Conservation (phyloP, 1,139 yeast genomes). For the Yamadazyma trypodendri region DNA sequence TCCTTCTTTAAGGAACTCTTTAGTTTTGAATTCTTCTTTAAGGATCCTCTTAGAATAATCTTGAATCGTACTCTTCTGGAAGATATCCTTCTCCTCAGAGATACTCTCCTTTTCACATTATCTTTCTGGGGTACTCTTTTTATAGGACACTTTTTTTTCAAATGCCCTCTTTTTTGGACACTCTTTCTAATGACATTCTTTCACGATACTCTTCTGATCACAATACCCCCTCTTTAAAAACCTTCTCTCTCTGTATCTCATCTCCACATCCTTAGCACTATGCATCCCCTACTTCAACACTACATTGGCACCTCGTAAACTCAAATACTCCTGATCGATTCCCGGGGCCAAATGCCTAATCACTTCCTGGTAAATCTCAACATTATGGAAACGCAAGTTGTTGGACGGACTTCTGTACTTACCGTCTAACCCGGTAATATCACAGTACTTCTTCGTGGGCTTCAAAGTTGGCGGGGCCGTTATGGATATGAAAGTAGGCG, state of each 20-base stretch:
- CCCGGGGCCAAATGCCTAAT: slow-evolving; percentile 83
- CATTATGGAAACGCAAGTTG: slow-evolving; percentile 76
- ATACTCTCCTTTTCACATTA: background rate
- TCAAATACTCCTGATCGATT: slow-evolving; percentile 88
- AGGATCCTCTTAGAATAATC: no score
- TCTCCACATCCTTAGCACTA: no score
- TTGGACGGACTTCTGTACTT: slow-evolving; percentile 74
- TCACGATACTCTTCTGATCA: no score
- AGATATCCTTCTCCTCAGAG: background rate
- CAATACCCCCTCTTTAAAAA: no score
- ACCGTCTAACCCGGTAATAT: slow-evolving; percentile 86
- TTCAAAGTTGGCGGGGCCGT: slow-evolving; percentile 86
- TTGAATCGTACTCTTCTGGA: no score
- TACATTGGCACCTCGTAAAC: slow-evolving; percentile 85
- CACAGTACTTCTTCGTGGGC: slow-evolving; percentile 87
- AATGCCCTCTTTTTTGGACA: no score
- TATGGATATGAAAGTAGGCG: slow-evolving; percentile 61
- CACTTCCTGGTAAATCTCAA: slow-evolving; percentile 78
- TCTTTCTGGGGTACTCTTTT: no score
- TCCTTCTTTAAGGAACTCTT: no score
- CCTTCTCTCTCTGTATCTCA: no score
- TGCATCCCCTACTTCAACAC: slow-evolving; percentile 50
- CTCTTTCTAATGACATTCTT: no score
- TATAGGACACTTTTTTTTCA: no score
- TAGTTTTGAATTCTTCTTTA: no score